Percentiles rank a stretch among this genome's conserved stretches.
phyloP scores from a whole-genome alignment of 2,329 filamentous ascomycete genomes.

The Penicillium sp. region DNA sequence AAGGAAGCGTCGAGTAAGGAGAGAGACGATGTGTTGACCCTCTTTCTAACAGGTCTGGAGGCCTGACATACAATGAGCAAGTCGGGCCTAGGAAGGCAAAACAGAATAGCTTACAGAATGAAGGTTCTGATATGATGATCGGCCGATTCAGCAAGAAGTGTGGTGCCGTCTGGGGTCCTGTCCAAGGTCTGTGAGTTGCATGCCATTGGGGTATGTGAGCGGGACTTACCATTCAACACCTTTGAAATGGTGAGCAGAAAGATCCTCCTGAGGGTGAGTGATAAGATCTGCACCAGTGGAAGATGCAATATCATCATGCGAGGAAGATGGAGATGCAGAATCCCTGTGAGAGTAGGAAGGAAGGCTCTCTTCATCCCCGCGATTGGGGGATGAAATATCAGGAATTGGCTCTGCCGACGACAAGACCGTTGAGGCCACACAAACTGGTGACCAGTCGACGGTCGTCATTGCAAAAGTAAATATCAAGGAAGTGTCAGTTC shows the following conservation, averaged over 20 bases:
- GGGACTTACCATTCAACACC: conserved; percentile 41
- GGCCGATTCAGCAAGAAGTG: conserved; percentile 50
- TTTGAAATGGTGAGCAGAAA: conserved; percentile 34
- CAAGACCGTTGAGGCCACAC: conserved; percentile 25
- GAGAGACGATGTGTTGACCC: conserved; percentile 36
- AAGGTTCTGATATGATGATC: conserved; percentile 51
- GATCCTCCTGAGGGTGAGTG: not conserved
- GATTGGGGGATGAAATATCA: not conserved
- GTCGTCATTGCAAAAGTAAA: not conserved
- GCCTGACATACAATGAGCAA: conserved; percentile 29
- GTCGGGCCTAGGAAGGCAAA: not conserved
- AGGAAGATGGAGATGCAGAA: not conserved
- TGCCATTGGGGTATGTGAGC: not conserved
- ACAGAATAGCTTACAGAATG: conserved; percentile 42
- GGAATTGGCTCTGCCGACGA: not conserved
- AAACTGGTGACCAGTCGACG: conserved; percentile 16
- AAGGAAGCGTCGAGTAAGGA: conserved; percentile 45
- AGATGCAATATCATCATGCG: not conserved
- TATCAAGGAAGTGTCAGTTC: not conserved
- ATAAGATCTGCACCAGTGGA: not conserved
- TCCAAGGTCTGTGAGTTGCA: not conserved
- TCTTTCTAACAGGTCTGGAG: conserved; percentile 46
- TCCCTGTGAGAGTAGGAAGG: not conserved
- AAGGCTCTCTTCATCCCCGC: not conserved
- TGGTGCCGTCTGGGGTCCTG: conserved; percentile 53